Evolutionary conservation across 2,329 filamentous ascomycete species (phyloP).

Genomic region (Trematosphaeria pertusa): DNA sequence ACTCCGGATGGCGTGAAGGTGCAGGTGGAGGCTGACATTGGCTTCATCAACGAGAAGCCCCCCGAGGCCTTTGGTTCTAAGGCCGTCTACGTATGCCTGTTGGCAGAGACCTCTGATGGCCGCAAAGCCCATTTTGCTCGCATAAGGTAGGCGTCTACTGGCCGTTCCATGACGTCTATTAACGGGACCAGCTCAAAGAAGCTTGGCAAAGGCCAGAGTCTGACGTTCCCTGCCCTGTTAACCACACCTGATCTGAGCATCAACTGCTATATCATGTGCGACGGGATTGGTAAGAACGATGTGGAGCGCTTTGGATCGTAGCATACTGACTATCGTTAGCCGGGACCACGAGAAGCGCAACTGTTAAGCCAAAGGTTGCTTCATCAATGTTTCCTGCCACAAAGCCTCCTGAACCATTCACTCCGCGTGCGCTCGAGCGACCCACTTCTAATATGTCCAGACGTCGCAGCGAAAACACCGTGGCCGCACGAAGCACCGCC

Average conservation of each 20-base stretch:
- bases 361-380: constrained; percentile 59
- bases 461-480: constrained; percentile 29
- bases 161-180: too few relatives aligned
- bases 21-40: constrained; percentile 70
- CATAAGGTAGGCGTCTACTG: constrained; percentile 54
- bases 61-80: constrained; percentile 69
- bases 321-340: constrained; percentile 49
- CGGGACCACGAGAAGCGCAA: constrained; percentile 63
- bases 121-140: constrained; percentile 72
- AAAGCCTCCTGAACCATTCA: constrained; percentile 24
- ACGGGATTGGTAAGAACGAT: constrained; percentile 70
- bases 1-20: constrained; percentile 58
- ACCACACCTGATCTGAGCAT: constrained; percentile 64
- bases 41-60: constrained; percentile 71
- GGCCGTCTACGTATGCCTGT: constrained; percentile 73
- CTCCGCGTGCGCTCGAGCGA: constrained; percentile 17
- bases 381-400: constrained; percentile 51
- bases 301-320: neutral
- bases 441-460: constrained; percentile 40
- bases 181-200: constrained; percentile 72
- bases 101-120: constrained; percentile 75
- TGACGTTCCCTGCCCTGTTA: constrained; percentile 66
- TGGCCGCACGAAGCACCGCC: constrained; percentile 13
- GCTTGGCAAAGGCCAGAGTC: constrained; percentile 66
- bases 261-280: constrained; percentile 77